Conservation (phyloP, 73 alveolate species). For the Tetrahymena thermophila region DNA sequence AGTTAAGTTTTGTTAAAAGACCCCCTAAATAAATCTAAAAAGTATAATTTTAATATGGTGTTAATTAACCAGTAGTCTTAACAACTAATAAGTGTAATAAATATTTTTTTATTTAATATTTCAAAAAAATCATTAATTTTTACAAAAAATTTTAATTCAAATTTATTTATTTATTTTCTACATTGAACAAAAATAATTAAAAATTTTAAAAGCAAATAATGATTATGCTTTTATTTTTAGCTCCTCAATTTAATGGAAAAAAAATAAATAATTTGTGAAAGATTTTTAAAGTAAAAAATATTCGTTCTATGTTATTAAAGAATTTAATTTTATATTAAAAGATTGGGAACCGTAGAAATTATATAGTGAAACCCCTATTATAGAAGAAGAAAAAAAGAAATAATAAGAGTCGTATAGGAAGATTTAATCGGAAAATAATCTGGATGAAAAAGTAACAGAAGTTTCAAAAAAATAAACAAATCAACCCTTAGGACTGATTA, state of each 20-base stretch:
- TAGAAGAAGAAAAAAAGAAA: neutral
- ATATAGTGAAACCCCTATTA: neutral
- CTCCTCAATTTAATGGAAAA: too few relatives aligned
- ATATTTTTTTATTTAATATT: neutral
- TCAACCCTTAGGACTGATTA: neutral
- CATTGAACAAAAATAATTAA: too few relatives aligned
- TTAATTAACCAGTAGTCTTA: neutral
- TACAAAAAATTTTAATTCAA: neutral
- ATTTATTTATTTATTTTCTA: neutral
- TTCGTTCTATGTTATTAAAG: too few relatives aligned
- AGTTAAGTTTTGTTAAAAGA: neutral
- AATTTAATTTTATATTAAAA: too few relatives aligned
- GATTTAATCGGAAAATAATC: neutral
- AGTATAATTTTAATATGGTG: neutral
- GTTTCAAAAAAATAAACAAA: neutral
- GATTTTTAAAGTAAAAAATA: too few relatives aligned
- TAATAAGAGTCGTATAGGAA: neutral
- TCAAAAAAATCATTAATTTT: neutral
- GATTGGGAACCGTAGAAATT: neutral
- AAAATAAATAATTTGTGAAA: too few relatives aligned
- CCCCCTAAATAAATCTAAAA: neutral
- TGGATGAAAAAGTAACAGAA: neutral
- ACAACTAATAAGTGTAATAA: neutral
- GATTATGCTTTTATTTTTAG: too few relatives aligned
- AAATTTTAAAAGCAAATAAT: too few relatives aligned